Evolutionary conservation across 1,284 basidiomycete genomes (phyloP).

Genomic region (Leccinum variabile): DNA sequence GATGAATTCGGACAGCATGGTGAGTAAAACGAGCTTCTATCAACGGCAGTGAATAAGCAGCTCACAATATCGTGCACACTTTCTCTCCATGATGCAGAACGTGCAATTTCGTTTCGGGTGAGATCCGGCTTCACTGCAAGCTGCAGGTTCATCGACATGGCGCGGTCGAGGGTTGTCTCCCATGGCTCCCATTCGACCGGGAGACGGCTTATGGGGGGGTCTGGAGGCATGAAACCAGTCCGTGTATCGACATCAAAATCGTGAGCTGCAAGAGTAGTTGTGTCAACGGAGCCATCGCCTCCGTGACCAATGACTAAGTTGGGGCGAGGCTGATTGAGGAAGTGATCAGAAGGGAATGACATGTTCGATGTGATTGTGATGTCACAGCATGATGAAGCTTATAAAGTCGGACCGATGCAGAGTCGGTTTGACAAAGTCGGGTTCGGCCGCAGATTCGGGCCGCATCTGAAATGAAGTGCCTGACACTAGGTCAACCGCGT

Average conservation of each 20-base stretch:
- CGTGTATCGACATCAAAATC: constrained; percentile 94
- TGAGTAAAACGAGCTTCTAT: neutral
- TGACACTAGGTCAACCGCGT: too few species aligned
- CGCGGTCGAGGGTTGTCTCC: constrained; percentile 64
- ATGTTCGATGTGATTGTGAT: neutral
- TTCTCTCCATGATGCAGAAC: constrained; percentile 62
- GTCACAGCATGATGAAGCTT: neutral
- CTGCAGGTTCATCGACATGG: constrained; percentile 50
- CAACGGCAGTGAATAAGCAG: constrained; percentile 3
- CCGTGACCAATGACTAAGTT: constrained; percentile 38
- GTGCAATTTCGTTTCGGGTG: constrained; percentile 43
- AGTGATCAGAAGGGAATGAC: constrained; percentile 46
- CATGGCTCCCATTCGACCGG: constrained; percentile 64
- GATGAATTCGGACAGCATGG: neutral
- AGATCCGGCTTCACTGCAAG: constrained; percentile 52
- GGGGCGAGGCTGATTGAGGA: constrained; percentile 64
- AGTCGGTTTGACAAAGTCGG: neutral
- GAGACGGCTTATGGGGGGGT: constrained; percentile 68
- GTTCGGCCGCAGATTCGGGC: too few species aligned
- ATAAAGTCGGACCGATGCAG: neutral
- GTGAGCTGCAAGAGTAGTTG: constrained; percentile 84
- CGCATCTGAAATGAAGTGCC: too few species aligned
- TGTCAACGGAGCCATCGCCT: constrained; percentile 57
- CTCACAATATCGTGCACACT: constrained; percentile 57
- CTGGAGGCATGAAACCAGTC: constrained; percentile 90